Evolutionary conservation across 1,284 basidiomycete species (phyloP).

Genomic region (Rhodofomes roseus): DNA sequence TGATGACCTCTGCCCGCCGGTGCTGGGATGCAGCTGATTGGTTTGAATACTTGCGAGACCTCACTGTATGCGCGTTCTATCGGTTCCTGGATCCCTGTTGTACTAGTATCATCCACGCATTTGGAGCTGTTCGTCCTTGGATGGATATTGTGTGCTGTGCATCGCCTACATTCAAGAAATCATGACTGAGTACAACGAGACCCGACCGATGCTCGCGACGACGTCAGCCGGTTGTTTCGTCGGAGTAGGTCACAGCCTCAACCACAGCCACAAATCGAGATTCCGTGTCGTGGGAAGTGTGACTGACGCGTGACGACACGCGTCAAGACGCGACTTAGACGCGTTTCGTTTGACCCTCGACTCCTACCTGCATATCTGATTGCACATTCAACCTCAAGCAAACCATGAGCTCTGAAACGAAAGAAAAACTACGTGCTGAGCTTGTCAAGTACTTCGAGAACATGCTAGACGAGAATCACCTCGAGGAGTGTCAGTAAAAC

Average conservation of each 20-base stretch:
- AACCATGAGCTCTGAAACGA: constrained; percentile 2
- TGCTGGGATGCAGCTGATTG: not conserved
- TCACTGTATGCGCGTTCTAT: constrained; percentile 6
- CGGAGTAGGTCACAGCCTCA: not conserved
- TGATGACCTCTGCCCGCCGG: constrained; percentile 9
- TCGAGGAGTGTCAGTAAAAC: constrained; percentile 16
- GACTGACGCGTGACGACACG: constrained; percentile 6
- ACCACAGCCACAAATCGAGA: not conserved
- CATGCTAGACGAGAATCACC: constrained; percentile 12
- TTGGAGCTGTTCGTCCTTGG: not conserved
- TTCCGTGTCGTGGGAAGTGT: not conserved
- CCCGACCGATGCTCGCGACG: too few relatives aligned
- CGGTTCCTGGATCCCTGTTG: not conserved
- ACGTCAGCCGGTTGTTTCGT: not conserved
- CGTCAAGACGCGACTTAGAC: constrained; percentile 3
- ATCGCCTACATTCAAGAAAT: too few relatives aligned
- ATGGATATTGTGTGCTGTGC: not conserved
- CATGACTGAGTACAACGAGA: too few relatives aligned
- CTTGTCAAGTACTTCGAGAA: constrained; percentile 13
- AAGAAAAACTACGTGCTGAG: constrained; percentile 5
- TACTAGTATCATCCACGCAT: constrained; percentile 4
- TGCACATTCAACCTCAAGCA: too few relatives aligned
- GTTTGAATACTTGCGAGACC: not conserved
- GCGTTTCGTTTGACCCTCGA: not conserved
- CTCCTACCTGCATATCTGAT: too few relatives aligned